Evolutionary conservation across 352 stramenopile genomes (phyloP).

Genomic region (Globisporangium barbulae): DNA sequence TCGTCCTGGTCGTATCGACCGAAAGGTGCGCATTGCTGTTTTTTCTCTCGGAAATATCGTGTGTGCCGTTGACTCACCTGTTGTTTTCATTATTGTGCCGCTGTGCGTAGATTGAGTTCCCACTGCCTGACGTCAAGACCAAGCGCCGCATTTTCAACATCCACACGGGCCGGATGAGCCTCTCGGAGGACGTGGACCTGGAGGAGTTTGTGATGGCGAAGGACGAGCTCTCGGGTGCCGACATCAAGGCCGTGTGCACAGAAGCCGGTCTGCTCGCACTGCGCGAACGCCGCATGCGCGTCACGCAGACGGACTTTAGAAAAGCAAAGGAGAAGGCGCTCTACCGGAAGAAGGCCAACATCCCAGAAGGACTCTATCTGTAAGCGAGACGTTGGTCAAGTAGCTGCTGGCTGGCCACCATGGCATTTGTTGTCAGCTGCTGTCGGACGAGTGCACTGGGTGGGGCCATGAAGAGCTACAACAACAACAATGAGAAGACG

Average conservation of each 20-base stretch:
- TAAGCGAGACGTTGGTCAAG: slow-evolving; percentile 43
- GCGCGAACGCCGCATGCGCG: slow-evolving; percentile 99
- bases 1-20: slow-evolving; percentile 98
- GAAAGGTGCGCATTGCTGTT: slow-evolving; percentile 79
- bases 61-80: slow-evolving; percentile 11
- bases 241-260: slow-evolving; percentile 99
- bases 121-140: slow-evolving; percentile 98
- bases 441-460: neutral
- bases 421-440: neutral
- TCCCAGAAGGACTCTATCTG: slow-evolving; percentile 98
- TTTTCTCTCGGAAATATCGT: neutral
- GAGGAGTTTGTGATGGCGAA: slow-evolving; percentile 99
- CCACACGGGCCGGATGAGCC: slow-evolving; percentile 98
- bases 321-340: slow-evolving; percentile 99
- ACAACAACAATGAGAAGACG: neutral
- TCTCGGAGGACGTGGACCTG: slow-evolving; percentile 98
- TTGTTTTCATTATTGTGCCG: slow-evolving; percentile 8
- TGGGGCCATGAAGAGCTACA: neutral
- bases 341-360: slow-evolving; percentile 99
- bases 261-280: slow-evolving; percentile 99
- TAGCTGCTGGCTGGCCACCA: neutral
- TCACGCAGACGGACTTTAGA: slow-evolving; percentile 99
- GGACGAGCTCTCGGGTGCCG: slow-evolving; percentile 99
- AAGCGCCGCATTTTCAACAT: slow-evolving; percentile 99
- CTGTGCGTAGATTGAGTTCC: slow-evolving; percentile 96